Base-by-base conservation (phyloP, 352 stramenopile genomes). In the Phytophthora aleatoria region DNA sequence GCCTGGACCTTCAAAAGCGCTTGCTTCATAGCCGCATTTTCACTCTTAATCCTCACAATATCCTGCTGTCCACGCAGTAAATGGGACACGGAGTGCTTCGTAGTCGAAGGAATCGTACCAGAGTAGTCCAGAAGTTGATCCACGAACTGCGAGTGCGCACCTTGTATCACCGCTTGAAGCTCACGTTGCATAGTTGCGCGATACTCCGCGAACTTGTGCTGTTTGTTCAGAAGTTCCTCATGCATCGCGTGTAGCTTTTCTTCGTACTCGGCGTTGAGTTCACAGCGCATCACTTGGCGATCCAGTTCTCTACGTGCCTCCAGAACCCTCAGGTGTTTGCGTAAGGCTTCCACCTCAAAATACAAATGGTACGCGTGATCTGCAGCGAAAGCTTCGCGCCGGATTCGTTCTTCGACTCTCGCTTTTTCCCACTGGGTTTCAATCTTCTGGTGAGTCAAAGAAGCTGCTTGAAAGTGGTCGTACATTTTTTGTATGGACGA, bases 11-110 rank as follows among this genome's bases (percentile, higher is more conserved):
- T 89, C 6, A 92, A 54, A 10, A 92, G 54, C 9, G 83, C 84
- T 62, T 89, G 81, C 54, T 90, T 90, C 45, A 94, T 71, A 15
- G 70, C 55, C 9, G 81, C 66, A 43, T 91, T 94, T 50, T 94
- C 85, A 15, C 79, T 71, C n/a, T 82, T 75, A 6, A 85, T 57
- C 26, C 71, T 67, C 11, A 83, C 74, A 20, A 76, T 45, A 0
- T 73, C 71, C 20, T 74, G 69, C 27, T 90, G 76, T 3, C 67
- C 61, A 10, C 73, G 73, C n/a, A 92, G 38, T 3, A 76, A 71
- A 20, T 76, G 76, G 3, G 87, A 61, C 31, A 89, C 73, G 3
- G 56, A 67, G 0, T 70, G 73, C 50, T 91, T 93, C 13, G 72
- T 80, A 31, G 85, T 74, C 24, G 88, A 69, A 2, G 82, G 77